Evolutionary conservation across 2,329 filamentous ascomycete species (phyloP).

Genomic region (Neonectria magnoliae): DNA sequence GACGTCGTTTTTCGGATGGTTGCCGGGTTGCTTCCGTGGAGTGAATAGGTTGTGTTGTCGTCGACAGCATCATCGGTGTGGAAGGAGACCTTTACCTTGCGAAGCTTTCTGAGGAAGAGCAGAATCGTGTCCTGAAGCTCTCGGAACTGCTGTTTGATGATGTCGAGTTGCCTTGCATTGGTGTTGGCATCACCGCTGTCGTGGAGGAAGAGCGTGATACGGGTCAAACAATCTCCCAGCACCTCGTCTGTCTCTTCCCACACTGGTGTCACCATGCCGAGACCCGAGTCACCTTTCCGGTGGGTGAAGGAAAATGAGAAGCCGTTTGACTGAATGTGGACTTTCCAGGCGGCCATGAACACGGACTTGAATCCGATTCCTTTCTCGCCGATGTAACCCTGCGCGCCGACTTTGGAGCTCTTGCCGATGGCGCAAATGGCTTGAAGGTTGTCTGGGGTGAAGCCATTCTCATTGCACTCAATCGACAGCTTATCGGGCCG

Average conservation of each 20-base stretch:
- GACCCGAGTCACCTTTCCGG: constrained; percentile 51
- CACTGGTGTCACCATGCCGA: constrained; percentile 61
- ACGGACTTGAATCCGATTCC: constrained; percentile 64
- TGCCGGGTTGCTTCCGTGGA: constrained; percentile 16
- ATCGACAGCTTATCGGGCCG: constrained; percentile 51
- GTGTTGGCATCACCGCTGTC: constrained; percentile 34
- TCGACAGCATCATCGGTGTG: constrained; percentile 33
- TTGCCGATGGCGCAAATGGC: constrained; percentile 58
- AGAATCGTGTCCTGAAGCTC: constrained; percentile 52
- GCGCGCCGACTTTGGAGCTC: constrained; percentile 55
- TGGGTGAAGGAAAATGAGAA: constrained; percentile 58
- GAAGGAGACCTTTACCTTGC: constrained; percentile 45
- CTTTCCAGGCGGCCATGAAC: constrained; percentile 57
- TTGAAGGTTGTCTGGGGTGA: constrained; percentile 51
- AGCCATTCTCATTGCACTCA: constrained; percentile 63
- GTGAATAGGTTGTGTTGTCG: constrained; percentile 21
- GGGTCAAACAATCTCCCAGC: constrained; percentile 39
- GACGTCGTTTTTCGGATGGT: constrained; percentile 18
- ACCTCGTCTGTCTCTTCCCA: constrained; percentile 48
- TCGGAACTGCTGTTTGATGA: constrained; percentile 48
- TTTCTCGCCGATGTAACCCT: constrained; percentile 61
- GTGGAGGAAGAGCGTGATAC: constrained; percentile 52
- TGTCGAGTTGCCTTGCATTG: constrained; percentile 30
- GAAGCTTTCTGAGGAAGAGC: constrained; percentile 55
- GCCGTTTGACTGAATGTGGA: constrained; percentile 55